Base-by-base conservation (phyloP, 306 rosid species). In the Purshia tridentata region DNA sequence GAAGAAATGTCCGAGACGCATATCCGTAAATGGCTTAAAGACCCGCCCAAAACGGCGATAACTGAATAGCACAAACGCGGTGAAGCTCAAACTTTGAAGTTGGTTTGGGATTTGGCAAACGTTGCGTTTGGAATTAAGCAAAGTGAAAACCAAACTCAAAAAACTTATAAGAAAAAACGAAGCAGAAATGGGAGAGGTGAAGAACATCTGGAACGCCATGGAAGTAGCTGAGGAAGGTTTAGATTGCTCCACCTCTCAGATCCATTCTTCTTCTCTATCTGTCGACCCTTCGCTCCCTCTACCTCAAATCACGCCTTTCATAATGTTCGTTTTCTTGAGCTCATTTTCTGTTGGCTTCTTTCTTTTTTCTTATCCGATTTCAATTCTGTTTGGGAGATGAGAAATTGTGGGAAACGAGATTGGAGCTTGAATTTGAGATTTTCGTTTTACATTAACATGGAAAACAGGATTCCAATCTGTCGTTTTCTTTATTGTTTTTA, bases 281-380 rank as follows among this genome's bases (percentile, higher is more conserved):
- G 66, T 93, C 77, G 92, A 89, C 67, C 89, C 88, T 6, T 89
- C 94, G 10, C 87, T 86, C 22, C 52, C 87, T 46, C 85, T 90
- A 67, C 67, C 82, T 35, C 81, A 70, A 35, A 84, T 84, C 83
- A 70, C 60, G 19, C 91, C 86, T 70, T 86, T 64, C 69, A 55
- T 91, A 75, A 76, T 80, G 98, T 91, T 66, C 65, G 94, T 82
- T 16, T 47, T 47, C 40, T 46, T 50, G 44, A 18, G 73, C 57
- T 41, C 19, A 11, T 15, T 46, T 19, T 42, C 10, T 51, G 37
- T 58, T 4, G 9, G 6, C 3, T 14, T 0, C 5, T 29, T 50
- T 57, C 9, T 44, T 52, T 42, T 29, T 69, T 53, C 6, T 23
- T 44, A 29, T 18, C 54, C 5, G 7, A 22, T 35, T 52, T 41